Evolutionary conservation across 176 grass and related monocot genomes (phyloP), one percentile per base, ranked within the genome.

Genomic region (Echinochloa phyllopogon): DNA sequence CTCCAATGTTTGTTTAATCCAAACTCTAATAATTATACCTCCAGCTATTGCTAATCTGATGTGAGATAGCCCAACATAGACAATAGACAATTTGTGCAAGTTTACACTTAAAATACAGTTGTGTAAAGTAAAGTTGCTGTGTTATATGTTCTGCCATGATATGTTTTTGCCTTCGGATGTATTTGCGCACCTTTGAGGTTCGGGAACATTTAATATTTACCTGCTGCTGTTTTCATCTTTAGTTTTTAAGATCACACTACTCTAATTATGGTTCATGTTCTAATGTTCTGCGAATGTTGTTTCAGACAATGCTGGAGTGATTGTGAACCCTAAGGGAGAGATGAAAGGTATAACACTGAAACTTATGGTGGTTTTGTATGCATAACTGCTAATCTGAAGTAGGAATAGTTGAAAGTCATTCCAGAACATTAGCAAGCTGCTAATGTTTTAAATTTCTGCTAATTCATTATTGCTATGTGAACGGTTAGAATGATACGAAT

Each of bases 291-390:
- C 61, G 13, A 33, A 5, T 87, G 9, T 29, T 66, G 44, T 76
- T 95, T 69, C 74, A 92, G 87, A 90, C 80, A 92, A 95, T 41
- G 92, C 89, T 82, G 92, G 92, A 82, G 92, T 94, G 75, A 94
- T 94, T 79, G 92, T 94, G 79, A 92, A 94, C 72, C 92, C 92
- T 0, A 94, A 94, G 87, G 92, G 92, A 65, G 92, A 94, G 78
- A 94, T 94, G 93, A 95, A 95, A 85, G 90, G 90, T 95, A 85
- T 41, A 59, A 52, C 21, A 10, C 10, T 80, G 3, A 27, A 14
- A 17, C 8, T 36, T 25, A 14, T 1, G 1, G 0, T 84, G 1
- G 2, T 77, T 62, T 44, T 65, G 12, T 38, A 8, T 43, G 24
- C 6, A 2, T 18, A 37, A 14, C 20, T 29, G 8, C 29, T 58